phyloP scores from a whole-genome alignment of 2,329 filamentous ascomycete genomes.

The Neonectria coccinea region DNA sequence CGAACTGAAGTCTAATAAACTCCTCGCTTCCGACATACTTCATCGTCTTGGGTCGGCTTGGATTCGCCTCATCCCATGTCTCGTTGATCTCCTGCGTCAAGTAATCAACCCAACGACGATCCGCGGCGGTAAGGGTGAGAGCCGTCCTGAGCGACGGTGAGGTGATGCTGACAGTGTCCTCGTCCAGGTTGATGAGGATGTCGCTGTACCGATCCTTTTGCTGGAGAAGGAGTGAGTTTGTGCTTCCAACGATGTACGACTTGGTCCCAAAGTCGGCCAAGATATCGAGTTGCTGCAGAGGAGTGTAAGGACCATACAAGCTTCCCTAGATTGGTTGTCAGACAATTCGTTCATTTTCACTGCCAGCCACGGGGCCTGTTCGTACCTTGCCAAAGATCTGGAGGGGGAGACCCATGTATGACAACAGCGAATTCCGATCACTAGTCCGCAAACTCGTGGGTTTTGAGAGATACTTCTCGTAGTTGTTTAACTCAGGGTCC shows the following conservation, averaged over 20 bases:
- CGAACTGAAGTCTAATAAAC: conserved; percentile 96
- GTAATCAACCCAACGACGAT: conserved; percentile 96
- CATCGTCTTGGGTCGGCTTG: conserved; percentile 89
- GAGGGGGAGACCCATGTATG: conserved; percentile 93
- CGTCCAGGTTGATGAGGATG: conserved; percentile 95
- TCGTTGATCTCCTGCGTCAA: conserved; percentile 93
- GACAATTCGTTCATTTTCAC: background rate
- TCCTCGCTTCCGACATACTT: conserved; percentile 97
- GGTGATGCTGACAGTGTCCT: conserved; percentile 85
- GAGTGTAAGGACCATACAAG: conserved; percentile 96
- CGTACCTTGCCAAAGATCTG: conserved; percentile 92
- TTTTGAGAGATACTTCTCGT: conserved; percentile 79
- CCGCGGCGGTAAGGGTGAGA: conserved; percentile 82
- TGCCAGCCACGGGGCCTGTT: background rate
- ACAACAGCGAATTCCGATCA: conserved; percentile 87
- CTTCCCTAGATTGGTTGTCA: conserved; percentile 71
- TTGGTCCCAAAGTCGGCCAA: conserved; percentile 94
- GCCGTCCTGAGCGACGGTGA: conserved; percentile 82
- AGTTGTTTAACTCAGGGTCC: conserved; percentile 89
- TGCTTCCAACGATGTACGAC: conserved; percentile 97
- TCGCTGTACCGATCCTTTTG: conserved; percentile 97
- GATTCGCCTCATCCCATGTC: conserved; percentile 95
- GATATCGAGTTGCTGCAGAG: conserved; percentile 93
- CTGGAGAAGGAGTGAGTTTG: conserved; percentile 91
- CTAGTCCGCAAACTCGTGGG: conserved; percentile 91